Conservation (phyloP, 1,284 basidiomycete species). For the Ganoderma lucidum region DNA sequence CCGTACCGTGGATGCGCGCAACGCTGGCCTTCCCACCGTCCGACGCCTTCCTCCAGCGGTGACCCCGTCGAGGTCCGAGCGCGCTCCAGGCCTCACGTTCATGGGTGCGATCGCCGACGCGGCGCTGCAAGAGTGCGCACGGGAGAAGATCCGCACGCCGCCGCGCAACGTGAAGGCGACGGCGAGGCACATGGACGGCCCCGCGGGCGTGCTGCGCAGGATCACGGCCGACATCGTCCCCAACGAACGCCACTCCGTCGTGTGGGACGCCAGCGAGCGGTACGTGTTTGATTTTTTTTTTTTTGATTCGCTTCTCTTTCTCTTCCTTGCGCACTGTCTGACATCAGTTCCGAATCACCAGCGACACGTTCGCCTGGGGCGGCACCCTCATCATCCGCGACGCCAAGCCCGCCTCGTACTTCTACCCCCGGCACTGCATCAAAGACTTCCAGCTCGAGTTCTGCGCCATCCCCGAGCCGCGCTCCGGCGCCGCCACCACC, state of each 20-base stretch:
- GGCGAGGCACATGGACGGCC: background rate
- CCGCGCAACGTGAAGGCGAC: conserved; percentile 1
- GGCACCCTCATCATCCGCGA: conserved; percentile 30
- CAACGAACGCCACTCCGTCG: conserved; percentile 20
- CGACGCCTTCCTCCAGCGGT: conserved; percentile 12
- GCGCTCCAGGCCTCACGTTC: background rate
- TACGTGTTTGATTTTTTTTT: background rate
- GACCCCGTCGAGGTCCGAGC: conserved; percentile 7
- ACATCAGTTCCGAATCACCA: background rate
- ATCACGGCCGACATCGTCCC: conserved; percentile 24
- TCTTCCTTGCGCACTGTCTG: background rate
- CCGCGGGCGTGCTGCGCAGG: conserved; percentile 14
- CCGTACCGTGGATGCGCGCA: background rate
- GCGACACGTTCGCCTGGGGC: conserved; percentile 29
- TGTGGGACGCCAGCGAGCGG: conserved; percentile 28
- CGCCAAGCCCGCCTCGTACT: conserved; percentile 23
- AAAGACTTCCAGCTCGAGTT: conserved; percentile 28
- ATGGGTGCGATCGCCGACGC: conserved; percentile 15
- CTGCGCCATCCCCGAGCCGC: conserved; percentile 25
- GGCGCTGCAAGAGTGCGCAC: conserved; percentile 20
- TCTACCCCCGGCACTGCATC: conserved; percentile 26
- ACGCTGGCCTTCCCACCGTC: background rate
- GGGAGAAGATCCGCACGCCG: conserved; percentile 12
- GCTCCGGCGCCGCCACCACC: conserved; percentile 11
- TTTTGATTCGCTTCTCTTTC: background rate